phyloP scores from a whole-genome alignment of 1,139 yeast species.

The Yamadazyma pseudoaaseri region DNA sequence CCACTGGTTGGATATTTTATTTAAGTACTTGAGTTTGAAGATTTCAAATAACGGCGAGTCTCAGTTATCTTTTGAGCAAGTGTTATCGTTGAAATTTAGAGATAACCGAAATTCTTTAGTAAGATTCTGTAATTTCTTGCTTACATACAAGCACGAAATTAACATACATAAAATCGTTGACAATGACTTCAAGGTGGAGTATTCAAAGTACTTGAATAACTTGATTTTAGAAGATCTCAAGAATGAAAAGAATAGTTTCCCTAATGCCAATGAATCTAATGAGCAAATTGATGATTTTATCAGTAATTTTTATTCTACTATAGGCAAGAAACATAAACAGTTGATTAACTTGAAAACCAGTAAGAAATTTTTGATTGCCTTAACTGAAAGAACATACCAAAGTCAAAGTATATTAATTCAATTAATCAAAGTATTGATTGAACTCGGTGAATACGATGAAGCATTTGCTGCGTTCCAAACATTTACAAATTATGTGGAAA shows the following conservation, averaged over 20 bases:
- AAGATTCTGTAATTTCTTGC: conserved; percentile 29
- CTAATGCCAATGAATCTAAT: conserved; percentile 29
- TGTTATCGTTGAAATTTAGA: conserved; percentile 24
- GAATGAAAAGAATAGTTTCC: conserved; percentile 20
- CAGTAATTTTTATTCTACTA: conserved; percentile 33
- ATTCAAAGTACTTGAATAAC: conserved; percentile 24
- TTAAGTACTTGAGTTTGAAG: conserved; percentile 22
- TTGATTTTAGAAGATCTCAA: conserved; percentile 14
- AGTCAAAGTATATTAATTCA: conserved; percentile 33
- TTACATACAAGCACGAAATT: conserved; percentile 20
- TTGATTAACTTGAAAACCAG: conserved; percentile 19
- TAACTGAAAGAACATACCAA: conserved; percentile 37
- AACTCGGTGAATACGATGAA: conserved; percentile 41
- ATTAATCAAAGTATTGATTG: conserved; percentile 34
- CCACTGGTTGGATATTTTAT: conserved; percentile 39
- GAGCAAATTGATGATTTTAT: conserved; percentile 26
- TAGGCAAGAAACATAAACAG: conserved; percentile 10
- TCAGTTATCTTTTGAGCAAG: conserved; percentile 21
- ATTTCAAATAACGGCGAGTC: conserved; percentile 23
- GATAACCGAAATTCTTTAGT: conserved; percentile 27
- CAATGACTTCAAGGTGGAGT: conserved; percentile 30
- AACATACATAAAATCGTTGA: conserved; percentile 17
- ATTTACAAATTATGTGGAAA: conserved; percentile 32
- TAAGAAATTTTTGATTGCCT: conserved; percentile 32
- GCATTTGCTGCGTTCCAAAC: conserved; percentile 46